Conservation (phyloP, 75 land plant genomes). For the Picea glauca region DNA sequence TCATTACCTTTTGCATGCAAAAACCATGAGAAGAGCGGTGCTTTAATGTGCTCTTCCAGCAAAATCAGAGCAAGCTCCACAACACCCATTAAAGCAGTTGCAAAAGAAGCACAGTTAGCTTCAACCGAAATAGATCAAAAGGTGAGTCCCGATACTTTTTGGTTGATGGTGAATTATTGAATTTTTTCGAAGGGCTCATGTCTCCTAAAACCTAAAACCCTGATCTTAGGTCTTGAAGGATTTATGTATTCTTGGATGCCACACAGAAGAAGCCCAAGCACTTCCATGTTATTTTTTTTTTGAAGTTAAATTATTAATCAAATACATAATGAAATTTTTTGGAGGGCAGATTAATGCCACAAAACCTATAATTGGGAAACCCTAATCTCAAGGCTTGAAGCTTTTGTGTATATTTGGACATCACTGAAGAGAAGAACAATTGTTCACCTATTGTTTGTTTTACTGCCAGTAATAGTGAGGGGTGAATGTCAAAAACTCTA, state of each 20-base stretch:
- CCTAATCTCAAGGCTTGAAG: neutral
- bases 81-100: neutral
- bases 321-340: too few relatives aligned
- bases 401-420: neutral
- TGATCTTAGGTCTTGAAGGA: neutral
- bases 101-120: constrained; percentile 7
- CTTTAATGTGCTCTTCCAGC: neutral
- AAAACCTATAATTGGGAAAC: neutral
- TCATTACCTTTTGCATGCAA: neutral
- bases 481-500: neutral
- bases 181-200: neutral
- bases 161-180: neutral
- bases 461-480: neutral
- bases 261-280: too few relatives aligned
- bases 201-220: neutral
- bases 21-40: neutral
- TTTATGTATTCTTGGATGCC: neutral
- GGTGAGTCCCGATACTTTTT: neutral
- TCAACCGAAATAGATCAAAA: constrained; percentile 1
- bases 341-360: neutral
- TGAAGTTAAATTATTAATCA: too few relatives aligned
- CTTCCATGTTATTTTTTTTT: too few relatives aligned
- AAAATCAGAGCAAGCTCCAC: neutral
- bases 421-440: neutral
- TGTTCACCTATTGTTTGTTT: neutral